Evolutionary conservation across 768 basidiomycete species (phyloP).

Genomic region (Pisolithus tinctorius): DNA sequence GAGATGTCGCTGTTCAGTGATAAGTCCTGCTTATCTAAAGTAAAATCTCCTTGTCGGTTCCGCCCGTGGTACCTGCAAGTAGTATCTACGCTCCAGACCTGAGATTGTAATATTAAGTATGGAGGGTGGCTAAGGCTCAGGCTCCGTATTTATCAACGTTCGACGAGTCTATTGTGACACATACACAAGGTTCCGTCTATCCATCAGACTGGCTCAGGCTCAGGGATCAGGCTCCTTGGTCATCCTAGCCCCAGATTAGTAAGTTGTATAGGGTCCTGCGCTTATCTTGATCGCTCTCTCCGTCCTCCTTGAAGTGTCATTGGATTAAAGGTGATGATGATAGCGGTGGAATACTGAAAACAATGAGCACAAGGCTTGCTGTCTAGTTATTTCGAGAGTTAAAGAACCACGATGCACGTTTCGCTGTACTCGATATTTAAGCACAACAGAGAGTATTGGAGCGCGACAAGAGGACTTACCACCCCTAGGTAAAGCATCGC

Average conservation of each 20-base stretch:
- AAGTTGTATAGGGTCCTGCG: slow-evolving; percentile 11
- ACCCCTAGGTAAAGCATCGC: slow-evolving; percentile 15
- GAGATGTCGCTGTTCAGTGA: not conserved
- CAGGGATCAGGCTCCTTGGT: slow-evolving; percentile 14
- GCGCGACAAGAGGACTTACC: slow-evolving; percentile 21
- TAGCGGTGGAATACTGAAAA: slow-evolving; percentile 5
- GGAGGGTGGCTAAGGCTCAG: no score
- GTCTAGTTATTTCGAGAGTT: slow-evolving; percentile 57
- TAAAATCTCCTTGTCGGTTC: slow-evolving; percentile 12
- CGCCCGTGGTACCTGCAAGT: not conserved
- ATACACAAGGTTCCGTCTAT: slow-evolving; percentile 16
- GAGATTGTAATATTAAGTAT: no score
- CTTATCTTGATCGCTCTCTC: slow-evolving; percentile 5
- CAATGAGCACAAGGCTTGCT: slow-evolving; percentile 6
- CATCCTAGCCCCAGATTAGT: slow-evolving; percentile 21
- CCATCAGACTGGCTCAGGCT: slow-evolving; percentile 16
- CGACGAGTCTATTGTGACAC: slow-evolving; percentile 11
- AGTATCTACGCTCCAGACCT: no score
- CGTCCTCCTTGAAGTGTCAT: slow-evolving; percentile 3
- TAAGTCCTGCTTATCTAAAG: slow-evolving; percentile 1
- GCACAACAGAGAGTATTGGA: slow-evolving; percentile 8
- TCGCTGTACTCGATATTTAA: slow-evolving; percentile 48
- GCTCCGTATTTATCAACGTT: no score
- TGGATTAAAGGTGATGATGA: slow-evolving; percentile 2
- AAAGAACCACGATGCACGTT: slow-evolving; percentile 93